A percentile compares a stretch with the other conserved stretches of the same genome.
phyloP scores from a whole-genome alignment of 2,329 filamentous ascomycete genomes.

The Ceratocystis lukuohia region DNA sequence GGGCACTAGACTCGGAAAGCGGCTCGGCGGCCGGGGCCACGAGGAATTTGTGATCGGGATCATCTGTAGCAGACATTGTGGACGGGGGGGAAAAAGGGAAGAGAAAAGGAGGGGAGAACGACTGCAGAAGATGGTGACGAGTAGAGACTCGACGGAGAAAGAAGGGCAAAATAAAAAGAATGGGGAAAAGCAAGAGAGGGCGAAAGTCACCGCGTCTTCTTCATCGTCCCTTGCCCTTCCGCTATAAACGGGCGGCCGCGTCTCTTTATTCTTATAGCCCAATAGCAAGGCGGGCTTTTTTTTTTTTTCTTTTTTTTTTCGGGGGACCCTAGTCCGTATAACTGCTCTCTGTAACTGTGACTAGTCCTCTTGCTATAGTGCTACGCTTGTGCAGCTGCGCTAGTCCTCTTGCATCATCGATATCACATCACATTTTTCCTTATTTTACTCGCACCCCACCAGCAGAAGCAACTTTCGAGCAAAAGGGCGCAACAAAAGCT shows the following conservation, averaged over 20 bases:
- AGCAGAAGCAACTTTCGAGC: no score
- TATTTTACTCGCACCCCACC: neutral
- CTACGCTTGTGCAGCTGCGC: neutral
- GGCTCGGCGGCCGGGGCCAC: slow-evolving; percentile 7
- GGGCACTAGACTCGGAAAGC: slow-evolving; percentile 29
- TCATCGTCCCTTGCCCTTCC: neutral
- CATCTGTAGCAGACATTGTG: neutral
- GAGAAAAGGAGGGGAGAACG: neutral
- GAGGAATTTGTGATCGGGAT: slow-evolving; percentile 5
- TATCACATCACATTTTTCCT: neutral
- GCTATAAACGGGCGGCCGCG: neutral
- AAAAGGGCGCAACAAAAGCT: no score
- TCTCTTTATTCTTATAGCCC: neutral
- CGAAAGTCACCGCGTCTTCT: neutral
- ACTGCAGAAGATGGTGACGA: neutral
- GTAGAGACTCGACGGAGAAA: neutral
- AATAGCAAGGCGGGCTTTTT: neutral
- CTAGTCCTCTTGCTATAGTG: neutral
- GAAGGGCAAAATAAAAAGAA: neutral
- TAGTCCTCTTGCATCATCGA: neutral
- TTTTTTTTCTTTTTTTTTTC: neutral
- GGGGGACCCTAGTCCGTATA: neutral
- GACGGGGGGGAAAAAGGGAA: neutral
- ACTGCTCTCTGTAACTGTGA: no score
- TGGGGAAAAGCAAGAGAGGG: neutral